Percentiles rank a stretch among this genome's conserved stretches.
These are phyloP conservation scores for Phytophthora foliorum DNA, from an alignment of 352 stramenopile species.

Conservation along the genomic window DNA sequence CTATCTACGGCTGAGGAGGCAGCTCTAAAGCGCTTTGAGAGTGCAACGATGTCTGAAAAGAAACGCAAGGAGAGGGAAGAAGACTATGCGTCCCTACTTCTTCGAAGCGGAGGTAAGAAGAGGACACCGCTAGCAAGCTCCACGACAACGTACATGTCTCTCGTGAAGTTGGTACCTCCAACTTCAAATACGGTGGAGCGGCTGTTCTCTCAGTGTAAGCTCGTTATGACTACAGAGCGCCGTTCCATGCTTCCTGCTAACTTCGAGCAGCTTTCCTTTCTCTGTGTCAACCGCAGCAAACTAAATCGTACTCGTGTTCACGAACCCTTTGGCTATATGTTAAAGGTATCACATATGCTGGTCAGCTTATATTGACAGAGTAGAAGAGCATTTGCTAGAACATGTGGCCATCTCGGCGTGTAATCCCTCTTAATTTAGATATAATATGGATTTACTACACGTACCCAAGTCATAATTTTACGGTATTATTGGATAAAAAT, in stretches of 20 bases:
- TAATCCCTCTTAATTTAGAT: too few relatives aligned
- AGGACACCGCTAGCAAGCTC: not conserved
- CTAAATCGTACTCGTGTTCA: too few relatives aligned
- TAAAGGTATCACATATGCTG: not conserved
- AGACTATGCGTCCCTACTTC: not conserved
- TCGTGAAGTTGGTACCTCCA: not conserved
- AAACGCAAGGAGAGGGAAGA: not conserved
- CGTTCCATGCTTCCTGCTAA: not conserved
- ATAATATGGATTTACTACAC: too few relatives aligned
- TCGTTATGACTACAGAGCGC: not conserved
- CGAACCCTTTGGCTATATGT: not conserved
- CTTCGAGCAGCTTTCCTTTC: not conserved
- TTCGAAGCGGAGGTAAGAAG: not conserved
- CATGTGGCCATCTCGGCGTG: too few relatives aligned
- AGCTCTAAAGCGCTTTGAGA: constrained; percentile 3
- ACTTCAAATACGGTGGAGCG: not conserved
- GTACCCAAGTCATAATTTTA: too few relatives aligned
- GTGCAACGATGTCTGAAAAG: not conserved
- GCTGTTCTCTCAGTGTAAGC: constrained; percentile 2
- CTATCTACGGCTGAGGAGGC: not conserved
- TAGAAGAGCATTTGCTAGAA: too few relatives aligned
- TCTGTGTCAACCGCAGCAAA: not conserved
- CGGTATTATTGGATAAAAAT: too few relatives aligned
- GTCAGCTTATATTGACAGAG: too few relatives aligned
- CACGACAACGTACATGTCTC: not conserved